Percentiles rank a stretch among this genome's conserved stretches.
phyloP scores from a whole-genome alignment of 1,139 yeast genomes.

The Debaryomycetaceae sp. region DNA sequence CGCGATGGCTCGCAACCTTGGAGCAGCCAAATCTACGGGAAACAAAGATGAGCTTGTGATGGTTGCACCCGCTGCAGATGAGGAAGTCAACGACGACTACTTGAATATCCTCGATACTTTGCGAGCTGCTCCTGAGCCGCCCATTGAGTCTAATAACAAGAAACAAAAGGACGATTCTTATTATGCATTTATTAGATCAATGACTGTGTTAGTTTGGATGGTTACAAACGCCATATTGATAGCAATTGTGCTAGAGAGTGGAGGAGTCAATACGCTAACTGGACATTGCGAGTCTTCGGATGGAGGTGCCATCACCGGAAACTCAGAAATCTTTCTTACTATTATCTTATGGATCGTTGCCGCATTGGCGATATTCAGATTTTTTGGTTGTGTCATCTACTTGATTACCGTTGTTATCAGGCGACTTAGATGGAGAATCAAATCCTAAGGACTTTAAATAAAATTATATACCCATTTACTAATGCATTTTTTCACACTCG shows the following conservation, averaged over 20 bases:
- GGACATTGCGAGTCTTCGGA: constrained; percentile 12
- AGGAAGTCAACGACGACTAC: constrained; percentile 62
- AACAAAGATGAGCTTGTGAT: constrained; percentile 64
- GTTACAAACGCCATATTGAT: constrained; percentile 42
- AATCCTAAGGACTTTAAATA: not conserved
- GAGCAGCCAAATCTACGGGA: constrained; percentile 58
- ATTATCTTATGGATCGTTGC: constrained; percentile 50
- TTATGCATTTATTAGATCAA: constrained; percentile 44
- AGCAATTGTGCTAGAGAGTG: constrained; percentile 41
- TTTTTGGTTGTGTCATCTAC: constrained; percentile 38
- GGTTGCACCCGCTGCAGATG: constrained; percentile 60
- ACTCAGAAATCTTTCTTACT: constrained; percentile 40
- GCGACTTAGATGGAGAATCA: constrained; percentile 41
- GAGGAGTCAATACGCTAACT: constrained; percentile 34
- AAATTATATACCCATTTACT: not conserved
- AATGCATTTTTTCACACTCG: not conserved
- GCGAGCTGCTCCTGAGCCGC: constrained; percentile 25
- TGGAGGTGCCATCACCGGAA: constrained; percentile 32
- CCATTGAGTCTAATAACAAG: constrained; percentile 15
- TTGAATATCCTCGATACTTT: constrained; percentile 47
- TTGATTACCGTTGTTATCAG: constrained; percentile 34
- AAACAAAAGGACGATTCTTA: constrained; percentile 37
- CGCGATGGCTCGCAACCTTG: constrained; percentile 61
- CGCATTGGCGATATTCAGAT: constrained; percentile 42
- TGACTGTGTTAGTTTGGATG: constrained; percentile 47